These are phyloP conservation scores for Pythium brassicae DNA, from an alignment of 352 stramenopile genomes.

Conservation along the genomic window DNA sequence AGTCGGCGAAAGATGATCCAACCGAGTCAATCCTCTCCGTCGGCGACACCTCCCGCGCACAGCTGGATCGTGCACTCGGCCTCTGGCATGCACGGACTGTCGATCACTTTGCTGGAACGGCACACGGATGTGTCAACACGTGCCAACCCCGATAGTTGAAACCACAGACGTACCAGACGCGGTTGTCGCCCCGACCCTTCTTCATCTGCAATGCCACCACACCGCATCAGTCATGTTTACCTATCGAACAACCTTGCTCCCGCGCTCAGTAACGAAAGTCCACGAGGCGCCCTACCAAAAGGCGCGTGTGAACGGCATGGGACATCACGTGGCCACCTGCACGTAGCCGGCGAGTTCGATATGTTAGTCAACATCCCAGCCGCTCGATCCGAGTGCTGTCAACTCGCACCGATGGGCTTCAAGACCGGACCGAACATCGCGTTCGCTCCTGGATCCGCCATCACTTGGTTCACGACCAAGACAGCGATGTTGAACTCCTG, in stretches of 20 bases:
- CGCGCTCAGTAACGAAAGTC: not conserved
- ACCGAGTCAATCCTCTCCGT: slow-evolving; percentile 48
- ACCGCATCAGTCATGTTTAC: not conserved
- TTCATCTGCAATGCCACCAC: slow-evolving; percentile 66
- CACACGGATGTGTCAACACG: slow-evolving; percentile 2
- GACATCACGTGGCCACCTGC: slow-evolving; percentile 93
- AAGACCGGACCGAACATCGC: slow-evolving; percentile 81
- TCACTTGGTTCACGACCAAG: slow-evolving; percentile 90
- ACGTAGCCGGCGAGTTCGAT: not conserved
- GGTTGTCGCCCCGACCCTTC: slow-evolving; percentile 90
- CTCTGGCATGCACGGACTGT: slow-evolving; percentile 85
- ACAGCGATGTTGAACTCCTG: slow-evolving; percentile 94
- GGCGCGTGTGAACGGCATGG: slow-evolving; percentile 95
- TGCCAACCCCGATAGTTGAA: not conserved
- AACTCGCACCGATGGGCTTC: slow-evolving; percentile 67
- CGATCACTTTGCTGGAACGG: slow-evolving; percentile 66
- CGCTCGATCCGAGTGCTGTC: not conserved
- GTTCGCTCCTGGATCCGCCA: slow-evolving; percentile 82
- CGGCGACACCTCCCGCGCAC: slow-evolving; percentile 51
- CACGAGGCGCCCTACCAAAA: slow-evolving; percentile 53
- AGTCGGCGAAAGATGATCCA: no score
- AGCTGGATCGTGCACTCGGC: slow-evolving; percentile 79
- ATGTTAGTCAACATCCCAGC: not conserved
- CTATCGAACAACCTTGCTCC: no score
- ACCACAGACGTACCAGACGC: slow-evolving; percentile 83